Percentiles rank a stretch among this genome's conserved stretches.
Conservation (phyloP, 108 stramenopile genomes). For the Conticribra guillardii region DNA sequence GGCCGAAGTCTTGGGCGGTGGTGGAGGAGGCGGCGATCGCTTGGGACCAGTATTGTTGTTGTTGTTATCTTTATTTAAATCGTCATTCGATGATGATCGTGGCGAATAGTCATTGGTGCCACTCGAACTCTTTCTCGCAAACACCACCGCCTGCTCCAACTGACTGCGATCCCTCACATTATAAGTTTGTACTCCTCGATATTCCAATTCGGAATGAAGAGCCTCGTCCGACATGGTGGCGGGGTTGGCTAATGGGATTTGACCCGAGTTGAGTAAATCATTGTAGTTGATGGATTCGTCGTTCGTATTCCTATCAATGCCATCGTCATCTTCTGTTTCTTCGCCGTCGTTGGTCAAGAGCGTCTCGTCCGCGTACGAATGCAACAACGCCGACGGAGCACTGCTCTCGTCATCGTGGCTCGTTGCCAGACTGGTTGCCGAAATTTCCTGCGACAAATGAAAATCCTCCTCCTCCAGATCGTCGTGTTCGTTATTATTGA, state of each 20-base stretch:
- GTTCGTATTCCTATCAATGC: not conserved
- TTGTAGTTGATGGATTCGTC: not conserved
- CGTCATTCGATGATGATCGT: not conserved
- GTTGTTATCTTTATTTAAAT: not conserved
- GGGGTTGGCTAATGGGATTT: too few species aligned
- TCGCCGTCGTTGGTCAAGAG: not conserved
- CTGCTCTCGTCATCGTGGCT: not conserved
- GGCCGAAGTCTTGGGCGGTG: not conserved
- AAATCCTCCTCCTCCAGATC: too few species aligned
- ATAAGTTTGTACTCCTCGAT: not conserved
- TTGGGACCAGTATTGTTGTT: not conserved
- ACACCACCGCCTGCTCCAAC: constrained; percentile 4
- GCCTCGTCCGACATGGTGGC: not conserved
- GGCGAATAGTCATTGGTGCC: too few species aligned
- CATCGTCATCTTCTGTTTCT: not conserved
- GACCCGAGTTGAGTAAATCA: too few species aligned
- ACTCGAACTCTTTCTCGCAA: not conserved
- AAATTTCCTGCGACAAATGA: too few species aligned
- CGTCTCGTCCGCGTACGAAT: not conserved
- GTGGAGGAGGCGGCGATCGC: not conserved
- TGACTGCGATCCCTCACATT: not conserved
- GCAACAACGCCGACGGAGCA: not conserved
- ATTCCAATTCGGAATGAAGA: not conserved
- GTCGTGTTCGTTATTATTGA: too few species aligned
- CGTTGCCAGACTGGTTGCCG: too few species aligned